Evolutionary conservation across 163 green algal genomes (phyloP), one percentile per base, ranked within the genome.

Genomic region (Scenedesmus sp.): DNA sequence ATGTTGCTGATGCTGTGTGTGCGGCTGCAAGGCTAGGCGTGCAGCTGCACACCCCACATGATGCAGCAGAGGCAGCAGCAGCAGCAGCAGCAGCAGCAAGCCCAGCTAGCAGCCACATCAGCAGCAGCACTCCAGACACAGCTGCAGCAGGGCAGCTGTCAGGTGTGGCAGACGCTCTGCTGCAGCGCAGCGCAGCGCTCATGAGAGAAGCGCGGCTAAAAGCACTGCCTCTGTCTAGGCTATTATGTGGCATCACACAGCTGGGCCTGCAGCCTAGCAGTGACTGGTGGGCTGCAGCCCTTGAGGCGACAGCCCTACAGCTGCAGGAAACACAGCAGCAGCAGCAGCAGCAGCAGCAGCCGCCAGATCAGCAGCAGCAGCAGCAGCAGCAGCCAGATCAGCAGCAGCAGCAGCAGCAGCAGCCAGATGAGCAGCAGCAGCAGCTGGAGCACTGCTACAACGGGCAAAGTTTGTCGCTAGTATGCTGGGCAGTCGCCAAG

Each of bases 1-100:
- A 92, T 60, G 10, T 92, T 55, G 90, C 90, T n/a, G 90, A 92
- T 46, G 90, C 90, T 46, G 67, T 90, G 56, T 82, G 67, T 56
- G 83, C 90, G 55, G 23, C 64, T 1, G 84, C 59, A 1, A 67
- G 74, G 67, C 90, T 92, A 3, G 64, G 82, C 0, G 5, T 67
- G 88, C 88, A 67, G 77, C 0, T 18, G 88, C 88, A 18, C 15
- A 34, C 52, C 83, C 34, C 83, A n/a, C 56, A n/a, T 66, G 70
- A 23, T 26, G 70, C 86, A 46, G 67, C 15, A 54, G 70, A 26
- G 7, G 8, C 60, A 79, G n/a, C 23, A 81, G 62, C 62, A 64
- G 87, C n/a, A 23, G 55, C 52, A 56, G 52, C 26, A 46, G 70
- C 20, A 52, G 52, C 64, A 66, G 13, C n/a, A 54, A 26, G 0